Percentiles rank a stretch among this genome's conserved stretches.
phyloP scores from a whole-genome alignment of 192 early-diverging fungal genomes.

The Coemansia sp. region DNA sequence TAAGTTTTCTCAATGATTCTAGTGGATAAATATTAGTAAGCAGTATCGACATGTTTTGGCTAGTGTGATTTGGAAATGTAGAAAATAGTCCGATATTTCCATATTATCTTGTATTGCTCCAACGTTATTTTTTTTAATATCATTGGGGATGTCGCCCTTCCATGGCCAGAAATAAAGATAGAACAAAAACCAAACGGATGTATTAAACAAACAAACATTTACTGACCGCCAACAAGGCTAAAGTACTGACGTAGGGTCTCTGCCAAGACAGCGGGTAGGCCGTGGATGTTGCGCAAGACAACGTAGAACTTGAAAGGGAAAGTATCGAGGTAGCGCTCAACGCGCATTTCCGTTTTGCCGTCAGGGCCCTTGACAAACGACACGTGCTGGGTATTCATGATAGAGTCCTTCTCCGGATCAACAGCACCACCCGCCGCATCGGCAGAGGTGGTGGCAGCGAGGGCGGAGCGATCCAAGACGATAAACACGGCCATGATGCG shows the following conservation, averaged over 20 bases:
- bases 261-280: slow-evolving; percentile 82
- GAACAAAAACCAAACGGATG: not conserved
- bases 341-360: slow-evolving; percentile 65
- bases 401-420: slow-evolving; percentile 62
- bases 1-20: too few species aligned
- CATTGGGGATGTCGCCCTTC: too few species aligned
- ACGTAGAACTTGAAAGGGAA: slow-evolving; percentile 99
- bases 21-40: too few species aligned
- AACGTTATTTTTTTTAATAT: too few species aligned
- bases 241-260: slow-evolving; percentile 98
- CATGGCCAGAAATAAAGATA: not conserved
- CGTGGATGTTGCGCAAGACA: slow-evolving; percentile 84
- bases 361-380: slow-evolving; percentile 64
- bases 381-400: slow-evolving; percentile 88
- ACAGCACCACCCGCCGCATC: not conserved
- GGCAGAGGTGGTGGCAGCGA: slow-evolving; percentile 1
- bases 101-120: too few species aligned
- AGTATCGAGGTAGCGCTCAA: slow-evolving; percentile 87
- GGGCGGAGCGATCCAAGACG: slow-evolving; percentile 72
- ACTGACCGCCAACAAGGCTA: slow-evolving; percentile 67
- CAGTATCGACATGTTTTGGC: too few species aligned
- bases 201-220: not conserved
- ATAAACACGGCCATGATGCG: slow-evolving; percentile 97
- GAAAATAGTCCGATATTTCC: too few species aligned
- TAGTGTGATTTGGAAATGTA: too few species aligned